phyloP scores from a whole-genome alignment of 495 filamentous ascomycete species.

The Talaromyces borbonicus region DNA sequence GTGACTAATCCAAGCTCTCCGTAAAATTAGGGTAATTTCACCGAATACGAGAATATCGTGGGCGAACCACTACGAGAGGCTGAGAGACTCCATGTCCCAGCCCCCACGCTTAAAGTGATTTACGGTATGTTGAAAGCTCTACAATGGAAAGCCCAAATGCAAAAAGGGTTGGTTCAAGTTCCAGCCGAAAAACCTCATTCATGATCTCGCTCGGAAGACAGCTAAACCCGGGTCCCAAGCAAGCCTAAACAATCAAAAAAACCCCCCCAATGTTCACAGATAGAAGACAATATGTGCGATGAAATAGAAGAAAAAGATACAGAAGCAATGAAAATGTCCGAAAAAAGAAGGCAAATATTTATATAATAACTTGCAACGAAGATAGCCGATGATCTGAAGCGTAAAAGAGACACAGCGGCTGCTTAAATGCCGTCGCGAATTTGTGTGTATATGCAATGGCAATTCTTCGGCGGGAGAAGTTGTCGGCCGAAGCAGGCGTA shows the following conservation, averaged over 20 bases:
- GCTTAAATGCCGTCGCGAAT: no score
- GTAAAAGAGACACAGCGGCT: neutral
- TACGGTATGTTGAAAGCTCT: constrained; percentile 33
- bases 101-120: constrained; percentile 31
- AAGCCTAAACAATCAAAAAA: neutral
- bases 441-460: no score
- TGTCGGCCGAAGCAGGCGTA: neutral
- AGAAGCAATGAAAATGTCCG: no score
- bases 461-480: neutral
- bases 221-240: no score
- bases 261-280: neutral
- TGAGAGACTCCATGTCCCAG: constrained; percentile 27
- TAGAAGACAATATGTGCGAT: neutral
- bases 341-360: no score
- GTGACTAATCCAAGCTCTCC: no score
- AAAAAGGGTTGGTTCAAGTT: constrained; percentile 12
- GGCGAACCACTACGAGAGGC: constrained; percentile 44
- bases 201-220: constrained; percentile 2
- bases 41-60: constrained; percentile 44
- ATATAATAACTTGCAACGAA: neutral
- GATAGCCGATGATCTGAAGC: neutral
- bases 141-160: constrained; percentile 29
- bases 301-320: constrained; percentile 1
- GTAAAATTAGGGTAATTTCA: constrained; percentile 38
- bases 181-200: constrained; percentile 2